A percentile compares a stretch with the other conserved stretches of the same genome.
Evolutionary conservation across 1,139 yeast genomes (phyloP).

Genomic region (Zygoascus meyerae): DNA sequence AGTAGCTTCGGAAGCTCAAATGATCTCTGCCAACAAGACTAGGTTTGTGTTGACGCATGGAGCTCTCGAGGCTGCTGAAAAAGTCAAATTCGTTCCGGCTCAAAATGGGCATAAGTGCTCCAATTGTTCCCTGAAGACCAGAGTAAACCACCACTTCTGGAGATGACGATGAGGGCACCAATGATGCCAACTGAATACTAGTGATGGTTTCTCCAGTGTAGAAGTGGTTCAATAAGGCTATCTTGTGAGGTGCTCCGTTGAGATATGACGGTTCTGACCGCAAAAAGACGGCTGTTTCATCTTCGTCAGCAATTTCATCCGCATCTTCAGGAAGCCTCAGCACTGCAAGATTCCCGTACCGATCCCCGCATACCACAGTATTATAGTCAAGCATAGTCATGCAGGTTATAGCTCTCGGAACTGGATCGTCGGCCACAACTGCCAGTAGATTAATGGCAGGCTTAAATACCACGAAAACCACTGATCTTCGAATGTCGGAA

Average conservation of each 20-base stretch:
- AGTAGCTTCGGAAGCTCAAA: slow-evolving; percentile 64
- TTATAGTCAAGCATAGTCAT: slow-evolving; percentile 59
- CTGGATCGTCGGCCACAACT: slow-evolving; percentile 63
- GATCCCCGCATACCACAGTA: slow-evolving; percentile 83
- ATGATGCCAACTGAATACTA: slow-evolving; percentile 38
- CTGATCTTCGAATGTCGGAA: slow-evolving; percentile 64
- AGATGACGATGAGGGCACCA: slow-evolving; percentile 7
- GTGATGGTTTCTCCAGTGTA: slow-evolving; percentile 68
- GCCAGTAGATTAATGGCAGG: slow-evolving; percentile 43
- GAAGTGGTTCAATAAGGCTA: slow-evolving; percentile 54
- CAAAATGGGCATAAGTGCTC: slow-evolving; percentile 62
- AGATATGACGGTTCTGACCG: slow-evolving; percentile 11
- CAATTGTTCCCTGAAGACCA: slow-evolving; percentile 79
- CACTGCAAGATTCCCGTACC: slow-evolving; percentile 74
- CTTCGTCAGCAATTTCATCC: slow-evolving; percentile 46
- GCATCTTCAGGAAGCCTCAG: slow-evolving; percentile 50
- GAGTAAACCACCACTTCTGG: slow-evolving; percentile 60
- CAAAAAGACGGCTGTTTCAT: slow-evolving; percentile 40
- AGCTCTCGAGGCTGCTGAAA: slow-evolving; percentile 49
- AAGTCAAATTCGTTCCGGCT: slow-evolving; percentile 59
- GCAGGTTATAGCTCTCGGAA: slow-evolving; percentile 62
- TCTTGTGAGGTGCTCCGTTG: slow-evolving; percentile 52
- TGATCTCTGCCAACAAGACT: slow-evolving; percentile 60
- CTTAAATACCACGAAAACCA: slow-evolving; percentile 53
- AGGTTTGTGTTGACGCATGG: slow-evolving; percentile 37